Evolutionary conservation across 1,284 basidiomycete species (phyloP), one percentile per base, ranked within the genome.

Genomic region (Ustilago trichophora): DNA sequence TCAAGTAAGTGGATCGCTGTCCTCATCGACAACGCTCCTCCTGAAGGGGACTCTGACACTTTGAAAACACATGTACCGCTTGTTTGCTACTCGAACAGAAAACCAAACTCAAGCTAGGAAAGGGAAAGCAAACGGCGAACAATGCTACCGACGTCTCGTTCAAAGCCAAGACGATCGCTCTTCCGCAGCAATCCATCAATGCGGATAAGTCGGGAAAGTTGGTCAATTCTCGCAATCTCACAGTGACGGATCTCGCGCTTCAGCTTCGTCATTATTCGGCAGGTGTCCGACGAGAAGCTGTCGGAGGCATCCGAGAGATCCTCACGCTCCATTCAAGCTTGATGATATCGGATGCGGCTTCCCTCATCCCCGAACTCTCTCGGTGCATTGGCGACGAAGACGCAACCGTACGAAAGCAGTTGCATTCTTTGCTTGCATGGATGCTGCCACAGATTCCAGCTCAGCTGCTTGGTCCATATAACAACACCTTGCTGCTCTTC

Each of bases 61-160:
- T n/a, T n/a, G n/a, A n/a, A n/a, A n/a, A 34, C 33, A n/a, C 6
- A 15, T 16, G 27, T 29, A 29, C 27, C 7, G 13, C 27, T 7
- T 29, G 8, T 29, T 29, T 29, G 27, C 13, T 29, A 13, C 27
- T 29, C 27, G 27, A 35, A 47, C 31, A 96, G 92, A 97, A 95
- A 91, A 88, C 91, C 21, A 97, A 92, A 82, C 86, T 95, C 40
- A 98, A 96, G 83, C 89, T 98, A 44, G 95, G 95, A 29, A 98
- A 95, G 82, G 92, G 91, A 42, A 98, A 95, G 82, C 88, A 91
- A 77, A 78, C 84, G 8, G 86, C 92, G 9, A 87, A 84, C 47
- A 98, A 97, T 86, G 91, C 88, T 9, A 88, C 96, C 67, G 92
- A 98, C 82, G 97, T 94, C 1, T 93, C 93, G 0, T 97, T 95